Percentiles rank a stretch among this genome's conserved stretches.
Conservation (phyloP, 2,329 filamentous ascomycete genomes). For the Iodosphaeria phyllophila region DNA sequence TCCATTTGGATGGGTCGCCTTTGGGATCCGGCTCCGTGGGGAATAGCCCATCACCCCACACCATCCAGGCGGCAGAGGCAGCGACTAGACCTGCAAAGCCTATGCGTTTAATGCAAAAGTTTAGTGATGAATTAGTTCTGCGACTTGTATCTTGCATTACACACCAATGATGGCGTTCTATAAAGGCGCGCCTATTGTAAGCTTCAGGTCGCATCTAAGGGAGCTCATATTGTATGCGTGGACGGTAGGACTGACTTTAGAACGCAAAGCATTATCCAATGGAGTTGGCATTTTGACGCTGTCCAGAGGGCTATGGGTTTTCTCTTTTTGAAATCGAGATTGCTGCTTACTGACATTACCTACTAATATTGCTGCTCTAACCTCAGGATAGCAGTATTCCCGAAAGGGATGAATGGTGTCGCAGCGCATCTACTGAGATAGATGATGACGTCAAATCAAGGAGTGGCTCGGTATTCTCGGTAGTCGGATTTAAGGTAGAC, state of each 20-base stretch:
- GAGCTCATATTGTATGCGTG: not conserved
- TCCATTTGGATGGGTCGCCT: slow-evolving; percentile 56
- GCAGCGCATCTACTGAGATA: too few relatives aligned
- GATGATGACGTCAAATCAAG: too few relatives aligned
- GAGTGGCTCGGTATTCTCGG: too few relatives aligned
- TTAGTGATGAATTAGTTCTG: slow-evolving; percentile 6
- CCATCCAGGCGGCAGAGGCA: slow-evolving; percentile 63
- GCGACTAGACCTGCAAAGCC: slow-evolving; percentile 70
- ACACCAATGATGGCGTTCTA: slow-evolving; percentile 55
- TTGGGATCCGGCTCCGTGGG: slow-evolving; percentile 57
- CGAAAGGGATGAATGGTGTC: too few relatives aligned
- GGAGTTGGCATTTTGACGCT: slow-evolving; percentile 49
- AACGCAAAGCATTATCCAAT: slow-evolving; percentile 49
- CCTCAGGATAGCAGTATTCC: too few relatives aligned
- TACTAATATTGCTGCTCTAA: too few relatives aligned
- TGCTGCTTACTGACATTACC: too few relatives aligned
- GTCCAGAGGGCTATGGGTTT: too few relatives aligned
- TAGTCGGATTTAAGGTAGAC: too few relatives aligned
- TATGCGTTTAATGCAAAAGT: slow-evolving; percentile 17
- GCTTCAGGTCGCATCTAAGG: not conserved
- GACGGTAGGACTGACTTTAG: slow-evolving; percentile 34
- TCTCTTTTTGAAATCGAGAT: too few relatives aligned
- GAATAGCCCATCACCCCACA: slow-evolving; percentile 76
- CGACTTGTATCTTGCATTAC: slow-evolving; percentile 1
- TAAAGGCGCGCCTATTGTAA: not conserved